Percentiles rank a stretch among this genome's conserved stretches.
Conservation (phyloP, 2,329 filamentous ascomycete genomes). For the Calonectria fujianensis region DNA sequence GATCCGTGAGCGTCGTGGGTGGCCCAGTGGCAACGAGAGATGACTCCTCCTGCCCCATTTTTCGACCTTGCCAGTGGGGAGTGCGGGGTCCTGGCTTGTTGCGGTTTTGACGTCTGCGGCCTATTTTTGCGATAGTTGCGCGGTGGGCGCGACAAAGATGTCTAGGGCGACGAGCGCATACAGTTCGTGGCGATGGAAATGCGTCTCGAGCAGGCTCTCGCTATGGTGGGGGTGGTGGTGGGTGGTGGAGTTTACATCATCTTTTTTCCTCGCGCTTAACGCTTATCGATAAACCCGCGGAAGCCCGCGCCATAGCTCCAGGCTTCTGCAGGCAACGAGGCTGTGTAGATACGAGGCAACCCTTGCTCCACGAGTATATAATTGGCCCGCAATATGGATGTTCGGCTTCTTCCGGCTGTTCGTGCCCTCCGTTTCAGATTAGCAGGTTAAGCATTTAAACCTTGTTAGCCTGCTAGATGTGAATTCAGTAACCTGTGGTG, state of each 20-base stretch:
- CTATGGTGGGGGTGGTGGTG: slow-evolving; percentile 49
- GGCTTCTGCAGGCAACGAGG: slow-evolving; percentile 19
- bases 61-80: slow-evolving; percentile 63
- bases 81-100: slow-evolving; percentile 59
- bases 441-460: too few relatives aligned
- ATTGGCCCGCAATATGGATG: neutral
- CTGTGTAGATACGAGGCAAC: slow-evolving; percentile 8
- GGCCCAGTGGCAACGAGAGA: slow-evolving; percentile 78
- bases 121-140: slow-evolving; percentile 60
- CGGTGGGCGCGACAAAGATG: slow-evolving; percentile 8
- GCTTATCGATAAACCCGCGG: slow-evolving; percentile 52
- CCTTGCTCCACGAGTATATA: neutral
- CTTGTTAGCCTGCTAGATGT: neutral
- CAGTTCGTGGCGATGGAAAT: slow-evolving; percentile 19
- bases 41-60: slow-evolving; percentile 92
- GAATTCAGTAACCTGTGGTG: too few relatives aligned
- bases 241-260: slow-evolving; percentile 51
- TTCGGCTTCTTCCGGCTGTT: neutral
- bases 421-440: neutral
- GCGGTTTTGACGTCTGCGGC: slow-evolving; percentile 61
- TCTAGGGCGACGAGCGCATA: slow-evolving; percentile 41
- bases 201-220: slow-evolving; percentile 33
- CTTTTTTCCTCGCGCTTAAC: slow-evolving; percentile 48
- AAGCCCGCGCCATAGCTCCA: slow-evolving; percentile 40
- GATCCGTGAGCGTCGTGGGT: slow-evolving; percentile 79